Conservation (phyloP, 2,329 filamentous ascomycete genomes). For the Monosporascus ibericus region DNA sequence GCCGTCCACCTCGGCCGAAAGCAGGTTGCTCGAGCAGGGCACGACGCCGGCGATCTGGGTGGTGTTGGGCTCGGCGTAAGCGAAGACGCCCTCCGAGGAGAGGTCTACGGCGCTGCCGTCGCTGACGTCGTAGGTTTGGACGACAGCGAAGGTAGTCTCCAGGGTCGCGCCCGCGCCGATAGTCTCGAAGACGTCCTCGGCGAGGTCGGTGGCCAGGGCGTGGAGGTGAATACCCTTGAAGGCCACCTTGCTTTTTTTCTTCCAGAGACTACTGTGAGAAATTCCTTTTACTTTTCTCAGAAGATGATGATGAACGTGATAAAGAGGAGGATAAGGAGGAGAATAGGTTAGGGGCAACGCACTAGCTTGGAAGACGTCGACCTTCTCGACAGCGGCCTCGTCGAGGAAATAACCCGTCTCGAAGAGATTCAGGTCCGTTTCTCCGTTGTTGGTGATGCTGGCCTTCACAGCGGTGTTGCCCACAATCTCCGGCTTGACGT, state of each 20-base stretch:
- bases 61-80: slow-evolving; percentile 44
- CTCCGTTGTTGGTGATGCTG: slow-evolving; percentile 42
- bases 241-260: slow-evolving; percentile 33
- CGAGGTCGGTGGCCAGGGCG: slow-evolving; percentile 37
- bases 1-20: slow-evolving; percentile 53
- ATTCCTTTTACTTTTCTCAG: too few species aligned
- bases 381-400: slow-evolving; percentile 41
- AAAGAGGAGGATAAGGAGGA: not conserved
- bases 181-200: slow-evolving; percentile 42
- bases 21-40: slow-evolving; percentile 51
- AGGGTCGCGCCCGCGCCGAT: slow-evolving; percentile 44
- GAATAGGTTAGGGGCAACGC: slow-evolving; percentile 3
- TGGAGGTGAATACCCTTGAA: slow-evolving; percentile 50
- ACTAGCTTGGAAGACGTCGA: slow-evolving; percentile 37
- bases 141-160: slow-evolving; percentile 48
- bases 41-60: slow-evolving; percentile 50
- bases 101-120: slow-evolving; percentile 50
- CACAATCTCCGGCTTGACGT: slow-evolving; percentile 37
- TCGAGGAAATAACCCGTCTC: slow-evolving; percentile 46
- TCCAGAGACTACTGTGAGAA: not conserved
- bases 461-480: slow-evolving; percentile 46
- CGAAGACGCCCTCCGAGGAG: slow-evolving; percentile 48
- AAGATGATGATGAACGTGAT: too few species aligned
- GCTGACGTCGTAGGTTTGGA: slow-evolving; percentile 47
- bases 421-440: slow-evolving; percentile 38